Percentiles rank a stretch among this genome's conserved stretches.
Evolutionary conservation across 352 stramenopile species (phyloP).

Genomic region (Lagenidium giganteum): DNA sequence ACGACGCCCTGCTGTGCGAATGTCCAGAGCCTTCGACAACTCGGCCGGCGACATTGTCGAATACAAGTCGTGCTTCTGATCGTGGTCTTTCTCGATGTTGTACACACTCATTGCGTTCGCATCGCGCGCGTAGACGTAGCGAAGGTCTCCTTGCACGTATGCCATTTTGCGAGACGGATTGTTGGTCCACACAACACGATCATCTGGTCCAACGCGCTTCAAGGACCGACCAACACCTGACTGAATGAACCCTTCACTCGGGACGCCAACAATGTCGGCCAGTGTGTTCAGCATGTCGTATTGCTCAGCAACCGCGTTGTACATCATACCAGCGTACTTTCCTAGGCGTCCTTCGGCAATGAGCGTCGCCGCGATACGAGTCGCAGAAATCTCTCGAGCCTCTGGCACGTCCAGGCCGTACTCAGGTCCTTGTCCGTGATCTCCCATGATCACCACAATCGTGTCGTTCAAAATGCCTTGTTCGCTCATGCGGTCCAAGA

Average conservation of each 20-base stretch:
- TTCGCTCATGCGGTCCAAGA: slow-evolving; percentile 37
- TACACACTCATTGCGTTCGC: slow-evolving; percentile 27
- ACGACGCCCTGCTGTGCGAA: slow-evolving; percentile 21
- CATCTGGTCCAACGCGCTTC: slow-evolving; percentile 23
- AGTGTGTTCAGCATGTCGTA: slow-evolving; percentile 21
- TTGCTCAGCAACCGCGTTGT: slow-evolving; percentile 7
- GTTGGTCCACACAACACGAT: slow-evolving; percentile 45
- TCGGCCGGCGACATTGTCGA: slow-evolving; percentile 11
- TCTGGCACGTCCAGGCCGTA: slow-evolving; percentile 22
- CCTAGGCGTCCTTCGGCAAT: slow-evolving; percentile 15
- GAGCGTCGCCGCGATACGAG: slow-evolving; percentile 12
- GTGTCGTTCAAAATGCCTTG: slow-evolving; percentile 71
- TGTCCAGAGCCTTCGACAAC: slow-evolving; percentile 13
- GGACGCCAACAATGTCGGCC: slow-evolving; percentile 17
- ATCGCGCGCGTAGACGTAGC: slow-evolving; percentile 35
- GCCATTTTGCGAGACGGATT: slow-evolving; percentile 44
- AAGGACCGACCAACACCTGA: slow-evolving; percentile 21
- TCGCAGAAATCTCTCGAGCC: slow-evolving; percentile 31
- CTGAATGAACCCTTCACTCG: slow-evolving; percentile 11
- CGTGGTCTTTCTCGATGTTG: slow-evolving; percentile 26
- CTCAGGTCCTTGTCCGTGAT: slow-evolving; percentile 59
- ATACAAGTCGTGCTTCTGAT: slow-evolving; percentile 25
- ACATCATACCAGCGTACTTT: slow-evolving; percentile 2
- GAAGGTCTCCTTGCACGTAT: slow-evolving; percentile 25
- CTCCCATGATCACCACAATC: slow-evolving; percentile 61